phyloP scores from a whole-genome alignment of 2,329 filamentous ascomycete species.

The Aaosphaeria pasadenensis region DNA sequence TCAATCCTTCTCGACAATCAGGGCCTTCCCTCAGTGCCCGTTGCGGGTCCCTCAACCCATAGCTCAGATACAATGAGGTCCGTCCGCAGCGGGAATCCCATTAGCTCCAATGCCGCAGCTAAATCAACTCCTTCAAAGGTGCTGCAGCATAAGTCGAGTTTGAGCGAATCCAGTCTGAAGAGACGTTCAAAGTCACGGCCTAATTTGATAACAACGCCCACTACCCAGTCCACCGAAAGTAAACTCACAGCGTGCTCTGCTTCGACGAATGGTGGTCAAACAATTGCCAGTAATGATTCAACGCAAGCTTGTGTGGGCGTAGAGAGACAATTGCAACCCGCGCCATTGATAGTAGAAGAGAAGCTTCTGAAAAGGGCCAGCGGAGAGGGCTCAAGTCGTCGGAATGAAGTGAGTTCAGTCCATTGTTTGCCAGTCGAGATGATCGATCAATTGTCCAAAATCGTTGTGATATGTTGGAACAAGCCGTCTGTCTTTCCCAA shows the following conservation, averaged over 20 bases:
- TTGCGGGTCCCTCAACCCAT: slow-evolving; percentile 13
- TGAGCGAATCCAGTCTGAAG: slow-evolving; percentile 17
- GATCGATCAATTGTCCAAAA: too few species aligned
- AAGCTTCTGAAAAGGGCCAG: slow-evolving; percentile 10
- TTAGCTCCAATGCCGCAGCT: slow-evolving; percentile 12
- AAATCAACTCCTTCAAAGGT: slow-evolving; percentile 18
- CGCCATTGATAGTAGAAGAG: slow-evolving; percentile 20
- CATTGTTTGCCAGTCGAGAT: too few species aligned
- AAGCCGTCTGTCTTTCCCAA: too few species aligned
- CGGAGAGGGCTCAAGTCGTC: slow-evolving; percentile 7
- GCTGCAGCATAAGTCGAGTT: slow-evolving; percentile 19
- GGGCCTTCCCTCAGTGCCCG: slow-evolving; percentile 21
- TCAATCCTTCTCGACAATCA: slow-evolving; percentile 29
- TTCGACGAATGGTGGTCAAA: slow-evolving; percentile 12
- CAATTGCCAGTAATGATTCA: slow-evolving; percentile 15
- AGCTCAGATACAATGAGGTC: slow-evolving; percentile 20
- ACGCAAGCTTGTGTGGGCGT: slow-evolving; percentile 15
- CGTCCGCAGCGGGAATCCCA: slow-evolving; percentile 19
- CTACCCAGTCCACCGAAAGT: slow-evolving; percentile 14
- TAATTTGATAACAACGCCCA: slow-evolving; percentile 15
- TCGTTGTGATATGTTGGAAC: too few species aligned
- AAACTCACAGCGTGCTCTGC: slow-evolving; percentile 19
- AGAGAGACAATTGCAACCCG: slow-evolving; percentile 17
- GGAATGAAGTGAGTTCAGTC: slow-evolving; percentile 29
- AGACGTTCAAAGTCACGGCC: slow-evolving; percentile 18